phyloP scores from a whole-genome alignment of 164 flowering plant genomes.

The Paratinospora sagittata region DNA sequence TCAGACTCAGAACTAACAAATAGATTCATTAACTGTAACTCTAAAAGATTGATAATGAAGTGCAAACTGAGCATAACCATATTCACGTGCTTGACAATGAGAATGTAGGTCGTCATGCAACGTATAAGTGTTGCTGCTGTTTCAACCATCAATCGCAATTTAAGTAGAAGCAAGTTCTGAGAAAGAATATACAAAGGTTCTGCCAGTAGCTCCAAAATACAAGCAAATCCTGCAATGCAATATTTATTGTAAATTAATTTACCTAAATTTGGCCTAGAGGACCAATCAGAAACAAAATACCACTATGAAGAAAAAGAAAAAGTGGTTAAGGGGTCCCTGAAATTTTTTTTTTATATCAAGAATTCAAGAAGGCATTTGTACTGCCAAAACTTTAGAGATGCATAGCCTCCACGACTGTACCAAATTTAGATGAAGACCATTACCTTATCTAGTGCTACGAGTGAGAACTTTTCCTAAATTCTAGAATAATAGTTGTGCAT shows the following conservation, averaged over 20 bases:
- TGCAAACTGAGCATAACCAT: conserved; percentile 41
- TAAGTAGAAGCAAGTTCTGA: conserved; percentile 71
- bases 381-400: neutral
- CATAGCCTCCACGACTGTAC: neutral
- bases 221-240: conserved; percentile 67
- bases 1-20: neutral
- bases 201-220: conserved; percentile 80
- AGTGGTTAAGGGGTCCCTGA: neutral
- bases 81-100: conserved; percentile 41
- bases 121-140: conserved; percentile 68
- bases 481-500: neutral
- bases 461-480: conserved; percentile 6
- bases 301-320: neutral
- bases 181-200: conserved; percentile 92
- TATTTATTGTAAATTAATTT: neutral
- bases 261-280: neutral
- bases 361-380: neutral
- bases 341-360: neutral
- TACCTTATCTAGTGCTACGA: neutral
- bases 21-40: neutral
- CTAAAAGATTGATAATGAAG: neutral
- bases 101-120: conserved; percentile 60
- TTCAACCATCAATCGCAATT: conserved; percentile 72
- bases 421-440: neutral
- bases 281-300: neutral